Percentiles rank a stretch among this genome's conserved stretches.
Evolutionary conservation across 208 protist species (phyloP).

Genomic region (Leishmania tropica): DNA sequence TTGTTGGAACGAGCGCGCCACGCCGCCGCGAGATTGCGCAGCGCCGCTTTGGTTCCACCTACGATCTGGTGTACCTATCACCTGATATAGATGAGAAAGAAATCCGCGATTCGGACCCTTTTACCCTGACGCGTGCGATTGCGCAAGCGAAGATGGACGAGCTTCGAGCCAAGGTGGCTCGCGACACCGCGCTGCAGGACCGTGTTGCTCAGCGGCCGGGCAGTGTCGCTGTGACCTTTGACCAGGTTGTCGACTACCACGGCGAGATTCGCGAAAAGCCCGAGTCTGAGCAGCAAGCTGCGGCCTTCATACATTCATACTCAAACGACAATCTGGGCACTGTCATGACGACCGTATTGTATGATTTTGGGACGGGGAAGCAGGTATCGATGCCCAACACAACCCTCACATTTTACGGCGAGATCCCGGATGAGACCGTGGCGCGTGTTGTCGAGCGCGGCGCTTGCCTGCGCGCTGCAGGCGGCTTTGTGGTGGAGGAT

Average conservation of each 20-base stretch:
- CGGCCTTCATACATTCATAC: constrained; percentile 65
- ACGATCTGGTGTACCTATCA: constrained; percentile 53
- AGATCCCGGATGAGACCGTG: constrained; percentile 48
- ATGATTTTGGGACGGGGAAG: constrained; percentile 36
- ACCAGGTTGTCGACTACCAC: constrained; percentile 83
- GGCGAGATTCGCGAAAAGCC: constrained; percentile 88
- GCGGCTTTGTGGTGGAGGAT: constrained; percentile 83
- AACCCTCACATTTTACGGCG: constrained; percentile 69
- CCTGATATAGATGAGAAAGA: constrained; percentile 89
- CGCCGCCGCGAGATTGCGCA: constrained; percentile 43
- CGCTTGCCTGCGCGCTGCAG: constrained; percentile 52
- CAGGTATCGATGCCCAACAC: constrained; percentile 37
- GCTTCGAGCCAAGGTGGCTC: constrained; percentile 16
- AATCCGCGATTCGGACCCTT: constrained; percentile 51
- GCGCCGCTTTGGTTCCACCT: constrained; percentile 42
- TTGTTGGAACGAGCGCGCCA: constrained; percentile 77
- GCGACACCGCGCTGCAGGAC: constrained; percentile 16
- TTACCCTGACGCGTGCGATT: constrained; percentile 53
- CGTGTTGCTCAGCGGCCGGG: constrained; percentile 18
- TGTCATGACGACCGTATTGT: constrained; percentile 66
- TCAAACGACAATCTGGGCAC: constrained; percentile 62
- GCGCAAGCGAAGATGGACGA: constrained; percentile 45
- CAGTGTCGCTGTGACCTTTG: constrained; percentile 75
- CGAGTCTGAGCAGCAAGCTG: constrained; percentile 39
- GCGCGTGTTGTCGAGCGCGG: constrained; percentile 60